A percentile compares a stretch with the other conserved stretches of the same genome.
Conservation (phyloP, 495 filamentous ascomycete species). For the Aspergillus ostianus region DNA sequence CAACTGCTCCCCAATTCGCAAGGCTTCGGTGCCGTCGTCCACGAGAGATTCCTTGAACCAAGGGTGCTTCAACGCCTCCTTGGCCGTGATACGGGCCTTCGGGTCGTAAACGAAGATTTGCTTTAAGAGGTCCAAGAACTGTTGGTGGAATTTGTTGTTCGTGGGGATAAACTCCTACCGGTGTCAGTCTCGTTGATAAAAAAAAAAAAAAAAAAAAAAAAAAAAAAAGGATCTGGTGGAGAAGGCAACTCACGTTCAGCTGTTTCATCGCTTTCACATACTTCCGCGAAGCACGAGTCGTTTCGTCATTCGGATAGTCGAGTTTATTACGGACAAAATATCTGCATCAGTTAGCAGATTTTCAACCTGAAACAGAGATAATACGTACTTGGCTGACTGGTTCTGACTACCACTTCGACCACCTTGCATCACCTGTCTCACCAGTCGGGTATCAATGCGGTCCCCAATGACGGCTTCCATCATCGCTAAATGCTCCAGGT, state of each 20-base stretch:
- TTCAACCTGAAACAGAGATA: not conserved
- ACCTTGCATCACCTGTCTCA: slow-evolving; percentile 68
- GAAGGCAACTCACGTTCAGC: slow-evolving; percentile 74
- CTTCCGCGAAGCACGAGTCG: slow-evolving; percentile 81
- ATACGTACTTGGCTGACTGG: slow-evolving; percentile 75
- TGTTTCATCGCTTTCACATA: slow-evolving; percentile 96
- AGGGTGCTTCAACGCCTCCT: slow-evolving; percentile 83
- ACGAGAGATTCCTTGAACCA: slow-evolving; percentile 88
- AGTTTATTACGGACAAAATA: slow-evolving; percentile 83
- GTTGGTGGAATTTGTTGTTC: slow-evolving; percentile 71
- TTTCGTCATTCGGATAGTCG: slow-evolving; percentile 86
- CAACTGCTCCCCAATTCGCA: slow-evolving; percentile 57
- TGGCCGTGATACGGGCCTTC: slow-evolving; percentile 82
- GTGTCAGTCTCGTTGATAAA: slow-evolving; percentile 25
- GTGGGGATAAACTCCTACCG: slow-evolving; percentile 83
- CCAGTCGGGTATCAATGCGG: slow-evolving; percentile 70
- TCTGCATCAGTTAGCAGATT: slow-evolving; percentile 41
- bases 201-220: not conserved
- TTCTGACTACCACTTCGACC: slow-evolving; percentile 66
- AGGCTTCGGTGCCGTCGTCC: slow-evolving; percentile 93
- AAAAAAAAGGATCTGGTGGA: no score
- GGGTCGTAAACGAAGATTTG: slow-evolving; percentile 97
- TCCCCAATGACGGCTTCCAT: slow-evolving; percentile 87
- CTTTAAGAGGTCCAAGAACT: slow-evolving; percentile 83
- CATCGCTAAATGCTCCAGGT: slow-evolving; percentile 98